Evolutionary conservation across 1,284 basidiomycete species (phyloP), one percentile per base, ranked within the genome.

Genomic region (Termitomyces sp.): DNA sequence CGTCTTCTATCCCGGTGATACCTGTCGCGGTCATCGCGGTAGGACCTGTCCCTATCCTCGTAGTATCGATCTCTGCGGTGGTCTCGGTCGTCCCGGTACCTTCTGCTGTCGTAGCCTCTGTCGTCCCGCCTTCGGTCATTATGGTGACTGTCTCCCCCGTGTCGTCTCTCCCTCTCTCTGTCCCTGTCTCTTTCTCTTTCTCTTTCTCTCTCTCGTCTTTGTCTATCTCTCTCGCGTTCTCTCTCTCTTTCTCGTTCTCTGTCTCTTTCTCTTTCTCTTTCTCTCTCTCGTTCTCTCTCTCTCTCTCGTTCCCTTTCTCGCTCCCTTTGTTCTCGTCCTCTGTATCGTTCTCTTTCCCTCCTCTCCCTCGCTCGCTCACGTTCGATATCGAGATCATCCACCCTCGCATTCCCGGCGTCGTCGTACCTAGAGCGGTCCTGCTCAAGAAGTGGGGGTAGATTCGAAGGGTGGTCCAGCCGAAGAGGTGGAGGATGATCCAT

Each of bases 391-490:
- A 16, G 16, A 24, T 51, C 50, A 6, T 11, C 24, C 28, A 53
- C 46, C 7, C 46, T 40, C 3, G 13, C 54, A 26, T 46, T 49
- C 3, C 19, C 42, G 11, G n/a, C 33, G 24, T 49, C 24, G 19
- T 57, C 38, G 35, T 55, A 45, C 43, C 33, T 52, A 5, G 47
- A 52, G 7, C 39, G 49, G 10, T 49, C 52, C 35, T 55, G 43
- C 18, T 46, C 38, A n/a, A 41, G 24, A 37, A 19, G 38, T 40
- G 40, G 11, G 28, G 14, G 21, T 18, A 24, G 41, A 30, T 26
- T 48, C 8, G 34, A 44, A 26, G 40, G 40, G 28, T 31, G 24
- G 28, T 49, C 46, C 13, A 50, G n/a, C 14, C 37, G 42, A 14
- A 44, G 26, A 35, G 31, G 26, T 21, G 43, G 18, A 11, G 45